Conservation (phyloP, 345 rosid species). For the Raphanus raphanistrum region DNA sequence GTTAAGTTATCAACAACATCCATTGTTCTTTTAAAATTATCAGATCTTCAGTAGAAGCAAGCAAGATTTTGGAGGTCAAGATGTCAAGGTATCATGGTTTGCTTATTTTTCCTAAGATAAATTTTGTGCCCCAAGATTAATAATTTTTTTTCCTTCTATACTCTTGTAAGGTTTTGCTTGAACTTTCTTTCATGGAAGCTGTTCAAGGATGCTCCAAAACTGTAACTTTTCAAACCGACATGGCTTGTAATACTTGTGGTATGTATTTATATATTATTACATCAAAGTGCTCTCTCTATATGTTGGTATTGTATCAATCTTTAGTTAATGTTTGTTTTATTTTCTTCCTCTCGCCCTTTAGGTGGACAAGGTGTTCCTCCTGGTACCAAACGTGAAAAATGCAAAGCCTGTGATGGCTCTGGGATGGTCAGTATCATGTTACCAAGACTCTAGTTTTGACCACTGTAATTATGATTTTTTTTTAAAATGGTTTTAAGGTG, state of each 20-base stretch:
- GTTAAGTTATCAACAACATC: neutral
- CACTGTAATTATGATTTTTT: constrained; percentile 1
- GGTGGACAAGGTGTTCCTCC: constrained; percentile 99
- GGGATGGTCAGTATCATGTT: constrained; percentile 71
- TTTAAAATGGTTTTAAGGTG: constrained; percentile 6
- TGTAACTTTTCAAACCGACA: constrained; percentile 76
- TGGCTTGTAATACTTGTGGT: constrained; percentile 93
- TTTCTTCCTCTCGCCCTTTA: constrained; percentile 30
- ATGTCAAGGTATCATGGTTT: constrained; percentile 67
- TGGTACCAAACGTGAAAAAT: constrained; percentile 88
- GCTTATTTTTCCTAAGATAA: neutral
- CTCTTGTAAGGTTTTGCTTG: constrained; percentile 64
- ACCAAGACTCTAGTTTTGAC: constrained; percentile 13
- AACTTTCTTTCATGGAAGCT: constrained; percentile 99
- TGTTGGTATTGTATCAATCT: neutral
- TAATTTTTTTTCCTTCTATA: constrained; percentile 18
- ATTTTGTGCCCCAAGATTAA: constrained; percentile 24
- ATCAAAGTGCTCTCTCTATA: neutral
- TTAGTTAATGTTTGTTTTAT: neutral
- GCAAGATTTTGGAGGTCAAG: constrained; percentile 77
- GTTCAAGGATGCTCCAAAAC: constrained; percentile 94
- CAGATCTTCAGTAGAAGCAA: constrained; percentile 44
- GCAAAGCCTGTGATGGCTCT: constrained; percentile 79
- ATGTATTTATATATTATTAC: constrained; percentile 37
- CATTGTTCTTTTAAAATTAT: neutral